phyloP scores from a whole-genome alignment of 768 basidiomycete genomes.

The Fibroporia radiculosa region DNA sequence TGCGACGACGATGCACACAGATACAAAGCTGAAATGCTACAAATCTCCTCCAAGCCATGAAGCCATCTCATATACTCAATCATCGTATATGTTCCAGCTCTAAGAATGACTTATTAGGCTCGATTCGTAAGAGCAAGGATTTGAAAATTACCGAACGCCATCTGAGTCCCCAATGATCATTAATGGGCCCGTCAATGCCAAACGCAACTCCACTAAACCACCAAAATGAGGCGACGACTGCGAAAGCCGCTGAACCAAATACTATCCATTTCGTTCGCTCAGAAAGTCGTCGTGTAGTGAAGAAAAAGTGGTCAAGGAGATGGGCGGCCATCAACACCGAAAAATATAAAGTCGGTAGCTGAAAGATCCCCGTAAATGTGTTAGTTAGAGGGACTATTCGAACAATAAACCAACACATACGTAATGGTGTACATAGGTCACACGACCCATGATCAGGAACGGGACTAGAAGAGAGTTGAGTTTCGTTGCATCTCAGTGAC shows the following conservation, averaged over 20 bases:
- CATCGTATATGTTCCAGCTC: conserved; percentile 31
- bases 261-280: conserved; percentile 59
- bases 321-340: conserved; percentile 88
- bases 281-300: conserved; percentile 61
- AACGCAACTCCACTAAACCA: conserved; percentile 90
- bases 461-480: conserved; percentile 49
- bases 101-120: no score
- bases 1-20: no score
- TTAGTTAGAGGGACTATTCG: not conserved
- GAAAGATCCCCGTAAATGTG: not conserved
- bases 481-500: not conserved
- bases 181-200: conserved; percentile 86
- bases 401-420: conserved; percentile 41
- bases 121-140: no score
- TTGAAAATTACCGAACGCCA: conserved; percentile 71
- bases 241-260: conserved; percentile 54
- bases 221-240: conserved; percentile 80
- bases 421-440: conserved; percentile 95
- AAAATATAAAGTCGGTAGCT: conserved; percentile 97
- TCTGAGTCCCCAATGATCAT: conserved; percentile 65
- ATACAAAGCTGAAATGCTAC: no score
- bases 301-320: conserved; percentile 88
- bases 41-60: no score
- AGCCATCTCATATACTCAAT: conserved; percentile 7
- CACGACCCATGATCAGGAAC: conserved; percentile 97